phyloP scores from a whole-genome alignment of 2,329 filamentous ascomycete genomes.

The Dactylellina parvicollis region DNA sequence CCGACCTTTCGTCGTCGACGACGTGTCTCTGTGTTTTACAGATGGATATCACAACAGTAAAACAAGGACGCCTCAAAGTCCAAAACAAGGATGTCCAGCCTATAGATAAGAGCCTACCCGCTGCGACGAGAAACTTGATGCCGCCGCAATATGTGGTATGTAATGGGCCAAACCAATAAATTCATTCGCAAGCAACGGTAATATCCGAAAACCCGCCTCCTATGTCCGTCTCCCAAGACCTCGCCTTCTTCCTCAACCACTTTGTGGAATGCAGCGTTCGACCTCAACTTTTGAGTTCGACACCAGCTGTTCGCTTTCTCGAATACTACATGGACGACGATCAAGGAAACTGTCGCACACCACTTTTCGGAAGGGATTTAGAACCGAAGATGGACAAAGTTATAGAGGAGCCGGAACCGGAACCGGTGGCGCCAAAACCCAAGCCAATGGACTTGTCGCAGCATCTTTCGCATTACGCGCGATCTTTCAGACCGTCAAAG shows the following conservation, averaged over 20 bases:
- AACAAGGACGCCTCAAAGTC: neutral
- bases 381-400: slow-evolving; percentile 33
- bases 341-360: slow-evolving; percentile 22
- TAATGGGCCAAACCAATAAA: slow-evolving; percentile 12
- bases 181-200: slow-evolving; percentile 1
- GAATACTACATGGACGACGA: slow-evolving; percentile 23
- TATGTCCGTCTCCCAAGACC: slow-evolving; percentile 41
- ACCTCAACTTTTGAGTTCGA: slow-evolving; percentile 16
- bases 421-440: slow-evolving; percentile 16
- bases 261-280: slow-evolving; percentile 49
- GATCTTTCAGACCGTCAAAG: slow-evolving; percentile 70
- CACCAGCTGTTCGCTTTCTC: slow-evolving; percentile 17
- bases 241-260: slow-evolving; percentile 48
- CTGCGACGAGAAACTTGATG: slow-evolving; percentile 15
- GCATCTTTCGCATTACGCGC: slow-evolving; percentile 77
- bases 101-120: slow-evolving; percentile 42
- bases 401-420: neutral
- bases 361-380: neutral
- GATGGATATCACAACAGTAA: neutral
- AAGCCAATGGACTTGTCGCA: slow-evolving; percentile 79
- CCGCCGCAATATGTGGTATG: slow-evolving; percentile 24
- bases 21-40: slow-evolving; percentile 37
- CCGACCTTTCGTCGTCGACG: slow-evolving; percentile 38
- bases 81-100: neutral
- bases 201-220: slow-evolving; percentile 20